phyloP scores from a whole-genome alignment of 768 basidiomycete species.

The Naganishia vishniacii region DNA sequence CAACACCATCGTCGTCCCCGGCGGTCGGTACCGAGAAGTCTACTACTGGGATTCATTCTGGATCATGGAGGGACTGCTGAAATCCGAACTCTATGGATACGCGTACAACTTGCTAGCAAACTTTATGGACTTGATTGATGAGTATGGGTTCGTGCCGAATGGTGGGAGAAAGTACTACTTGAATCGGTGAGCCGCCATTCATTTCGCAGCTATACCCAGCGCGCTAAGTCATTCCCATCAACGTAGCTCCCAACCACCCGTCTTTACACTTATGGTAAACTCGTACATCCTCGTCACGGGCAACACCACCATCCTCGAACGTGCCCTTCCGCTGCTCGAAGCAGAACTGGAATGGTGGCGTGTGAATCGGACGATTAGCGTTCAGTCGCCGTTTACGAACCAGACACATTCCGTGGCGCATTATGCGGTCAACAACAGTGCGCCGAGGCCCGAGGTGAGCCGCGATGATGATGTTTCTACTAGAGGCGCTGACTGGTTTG shows the following conservation, averaged over 20 bases:
- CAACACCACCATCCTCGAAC: slow-evolving; percentile 66
- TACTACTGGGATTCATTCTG: slow-evolving; percentile 66
- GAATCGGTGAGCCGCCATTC: slow-evolving; percentile 53
- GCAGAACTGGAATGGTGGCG: slow-evolving; percentile 79
- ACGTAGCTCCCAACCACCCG: slow-evolving; percentile 61
- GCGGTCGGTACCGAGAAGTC: slow-evolving; percentile 64
- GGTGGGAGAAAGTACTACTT: slow-evolving; percentile 85
- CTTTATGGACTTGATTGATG: slow-evolving; percentile 89
- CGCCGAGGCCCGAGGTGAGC: slow-evolving; percentile 71
- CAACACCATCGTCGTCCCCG: slow-evolving; percentile 84
- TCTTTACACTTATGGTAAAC: slow-evolving; percentile 88
- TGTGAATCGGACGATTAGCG: slow-evolving; percentile 59
- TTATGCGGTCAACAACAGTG: slow-evolving; percentile 70
- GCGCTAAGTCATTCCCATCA: not conserved
- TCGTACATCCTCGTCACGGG: slow-evolving; percentile 69
- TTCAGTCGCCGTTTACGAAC: slow-evolving; percentile 44
- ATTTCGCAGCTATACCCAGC: slow-evolving; percentile 49
- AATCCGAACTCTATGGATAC: slow-evolving; percentile 67
- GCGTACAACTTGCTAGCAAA: slow-evolving; percentile 77
- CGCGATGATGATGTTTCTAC: not conserved
- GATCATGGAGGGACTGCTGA: slow-evolving; percentile 76
- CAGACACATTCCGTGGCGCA: slow-evolving; percentile 62
- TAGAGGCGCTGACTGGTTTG: slow-evolving; percentile 10
- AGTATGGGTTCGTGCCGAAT: slow-evolving; percentile 86
- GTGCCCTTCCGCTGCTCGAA: slow-evolving; percentile 80